phyloP scores from a whole-genome alignment of 306 rosid genomes.

The Luffa aegyptiaca region DNA sequence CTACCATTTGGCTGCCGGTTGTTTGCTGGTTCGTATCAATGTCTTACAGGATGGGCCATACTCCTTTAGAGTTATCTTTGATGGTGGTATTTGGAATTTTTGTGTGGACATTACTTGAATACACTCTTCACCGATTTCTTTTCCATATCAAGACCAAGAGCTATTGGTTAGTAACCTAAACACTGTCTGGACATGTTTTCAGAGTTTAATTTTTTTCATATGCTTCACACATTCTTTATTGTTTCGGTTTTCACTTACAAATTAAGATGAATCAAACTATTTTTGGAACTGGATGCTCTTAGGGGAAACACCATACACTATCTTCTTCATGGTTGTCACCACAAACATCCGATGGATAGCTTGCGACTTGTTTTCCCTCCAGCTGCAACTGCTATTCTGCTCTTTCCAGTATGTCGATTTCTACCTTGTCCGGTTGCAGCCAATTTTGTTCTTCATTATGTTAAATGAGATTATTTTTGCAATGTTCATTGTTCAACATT shows the following conservation, averaged over 20 bases:
- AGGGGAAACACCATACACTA: conserved; percentile 89
- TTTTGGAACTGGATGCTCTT: conserved; percentile 15
- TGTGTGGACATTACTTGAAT: conserved; percentile 74
- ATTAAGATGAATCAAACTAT: background rate
- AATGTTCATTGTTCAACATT: background rate
- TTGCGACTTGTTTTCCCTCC: conserved; percentile 97
- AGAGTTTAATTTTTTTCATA: background rate
- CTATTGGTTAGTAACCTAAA: conserved; percentile 58
- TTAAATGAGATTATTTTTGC: background rate
- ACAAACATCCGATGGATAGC: conserved; percentile 98
- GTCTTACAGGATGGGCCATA: conserved; percentile 50
- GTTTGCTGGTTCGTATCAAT: conserved; percentile 47
- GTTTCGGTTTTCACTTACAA: background rate
- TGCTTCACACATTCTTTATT: background rate
- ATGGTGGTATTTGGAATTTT: conserved; percentile 56
- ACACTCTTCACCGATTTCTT: conserved; percentile 79
- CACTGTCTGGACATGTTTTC: background rate
- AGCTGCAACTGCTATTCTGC: conserved; percentile 73
- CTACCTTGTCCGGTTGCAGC: background rate
- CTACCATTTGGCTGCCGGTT: conserved; percentile 86
- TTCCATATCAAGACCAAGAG: conserved; percentile 86
- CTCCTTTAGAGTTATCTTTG: conserved; percentile 36
- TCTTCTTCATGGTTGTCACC: conserved; percentile 98
- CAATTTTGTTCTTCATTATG: background rate
- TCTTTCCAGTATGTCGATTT: conserved; percentile 48